Base-by-base conservation (phyloP, 2,329 filamentous ascomycete genomes). In the Claviceps sp. region DNA sequence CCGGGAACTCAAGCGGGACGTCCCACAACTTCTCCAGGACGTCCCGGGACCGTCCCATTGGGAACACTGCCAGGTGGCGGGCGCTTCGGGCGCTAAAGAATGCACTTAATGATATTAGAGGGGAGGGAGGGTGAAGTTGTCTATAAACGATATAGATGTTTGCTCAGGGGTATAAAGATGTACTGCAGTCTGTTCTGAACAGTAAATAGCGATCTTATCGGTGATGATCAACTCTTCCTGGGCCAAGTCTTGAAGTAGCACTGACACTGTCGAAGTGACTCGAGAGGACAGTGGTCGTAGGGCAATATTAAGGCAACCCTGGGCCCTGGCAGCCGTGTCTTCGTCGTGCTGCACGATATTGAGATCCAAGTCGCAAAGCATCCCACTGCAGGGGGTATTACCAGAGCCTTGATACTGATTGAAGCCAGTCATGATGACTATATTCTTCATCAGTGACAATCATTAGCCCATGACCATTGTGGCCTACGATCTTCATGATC, bases 291-390 rank as follows among this genome's bases (percentile, higher is more conserved):
- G 26, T 46, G 26, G 2, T 17, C n/a, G 19, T 46, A 46, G 3
- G 44, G 26, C 44, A 46, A 17, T 2, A 34, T n/a, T 5, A 13
- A 46, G 16, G 16, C 44, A 17, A 34, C n/a, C 19, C 13, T 26
- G 6, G 42, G 19, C n/a, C 19, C 13, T 26, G 6, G 42, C 42
- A 19, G 22, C 22, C 6, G 13, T 16, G 13, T 44, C 11, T 16
- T 24, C 5, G 2, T 44, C 11, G 5, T 41, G 2, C n/a, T 44
- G 19, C 19, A 44, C 39, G 16, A 52, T 30, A 30, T 48, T 34
- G 41, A 55, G 54, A 13, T 34, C 14, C 19, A 60, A 13, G 10
- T 57, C 51, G 19, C 45, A 48, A 16, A 13, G 24, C 2, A 40
- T 47, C 13, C 45, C 39, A 52, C 34, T 52, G 26, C 50, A 52